These are phyloP conservation scores for Geotrichum aggregatum DNA, from an alignment of 1,139 yeast genomes.

Conservation along the genomic window DNA sequence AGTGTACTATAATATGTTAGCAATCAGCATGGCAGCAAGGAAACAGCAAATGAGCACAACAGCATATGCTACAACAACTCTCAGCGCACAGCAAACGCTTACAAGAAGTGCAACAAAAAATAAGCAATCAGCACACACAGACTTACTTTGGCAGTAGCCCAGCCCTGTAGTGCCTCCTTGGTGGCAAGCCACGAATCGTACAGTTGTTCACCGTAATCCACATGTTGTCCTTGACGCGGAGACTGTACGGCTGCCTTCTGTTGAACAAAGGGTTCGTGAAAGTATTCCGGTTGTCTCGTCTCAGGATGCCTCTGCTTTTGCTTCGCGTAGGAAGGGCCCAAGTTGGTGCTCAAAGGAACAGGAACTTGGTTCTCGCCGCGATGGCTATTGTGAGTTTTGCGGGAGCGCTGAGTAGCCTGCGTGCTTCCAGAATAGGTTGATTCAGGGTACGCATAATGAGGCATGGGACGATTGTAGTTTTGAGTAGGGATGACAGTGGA, in stretches of 20 bases:
- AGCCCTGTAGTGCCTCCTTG: conserved; percentile 9
- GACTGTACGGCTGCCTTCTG: neutral
- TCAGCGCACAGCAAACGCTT: neutral
- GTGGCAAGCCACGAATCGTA: conserved; percentile 16
- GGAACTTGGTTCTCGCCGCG: conserved; percentile 12
- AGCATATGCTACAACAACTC: neutral
- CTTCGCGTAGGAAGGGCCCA: neutral
- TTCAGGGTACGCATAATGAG: conserved; percentile 9
- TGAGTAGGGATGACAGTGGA: conserved; percentile 1
- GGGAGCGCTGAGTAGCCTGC: neutral
- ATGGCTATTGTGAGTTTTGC: conserved; percentile 4
- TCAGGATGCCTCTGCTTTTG: neutral
- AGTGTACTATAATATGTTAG: conserved; percentile 4
- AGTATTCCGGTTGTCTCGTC: no score
- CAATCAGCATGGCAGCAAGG: neutral
- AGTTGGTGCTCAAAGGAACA: conserved; percentile 6
- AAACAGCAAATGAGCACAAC: neutral
- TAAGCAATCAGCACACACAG: conserved; percentile 7
- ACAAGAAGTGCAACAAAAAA: conserved; percentile 13
- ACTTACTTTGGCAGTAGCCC: conserved; percentile 17
- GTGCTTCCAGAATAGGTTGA: conserved; percentile 6
- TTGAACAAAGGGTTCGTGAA: no score
- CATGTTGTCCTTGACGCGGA: neutral
- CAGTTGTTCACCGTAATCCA: conserved; percentile 14
- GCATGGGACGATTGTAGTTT: conserved; percentile 1